Conservation (phyloP, 2,329 filamentous ascomycete species). For the Phyllachora maydis region DNA sequence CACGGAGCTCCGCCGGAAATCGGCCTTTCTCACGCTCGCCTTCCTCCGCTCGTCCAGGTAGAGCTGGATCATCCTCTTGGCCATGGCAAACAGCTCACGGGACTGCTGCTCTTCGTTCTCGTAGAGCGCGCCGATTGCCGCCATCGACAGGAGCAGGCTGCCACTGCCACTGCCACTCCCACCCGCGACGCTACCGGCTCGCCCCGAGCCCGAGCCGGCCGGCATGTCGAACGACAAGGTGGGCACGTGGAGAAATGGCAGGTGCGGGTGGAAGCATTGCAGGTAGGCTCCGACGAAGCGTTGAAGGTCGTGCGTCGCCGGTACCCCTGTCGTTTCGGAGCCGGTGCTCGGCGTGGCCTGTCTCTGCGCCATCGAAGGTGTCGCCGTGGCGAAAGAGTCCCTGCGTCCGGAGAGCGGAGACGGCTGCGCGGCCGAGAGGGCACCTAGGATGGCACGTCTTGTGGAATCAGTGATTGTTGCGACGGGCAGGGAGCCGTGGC, state of each 20-base stretch:
- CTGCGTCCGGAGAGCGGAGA: slow-evolving; percentile 36
- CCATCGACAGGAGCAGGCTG: slow-evolving; percentile 74
- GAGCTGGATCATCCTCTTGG: slow-evolving; percentile 86
- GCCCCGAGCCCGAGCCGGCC: slow-evolving; percentile 40
- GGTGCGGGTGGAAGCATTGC: slow-evolving; percentile 78
- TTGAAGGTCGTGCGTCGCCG: slow-evolving; percentile 69
- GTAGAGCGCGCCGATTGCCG: slow-evolving; percentile 54
- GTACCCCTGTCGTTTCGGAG: slow-evolving; percentile 37
- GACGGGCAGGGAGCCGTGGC: slow-evolving; percentile 34
- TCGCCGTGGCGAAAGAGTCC: slow-evolving; percentile 38
- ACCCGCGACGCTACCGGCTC: no score
- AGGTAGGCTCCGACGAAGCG: slow-evolving; percentile 83
- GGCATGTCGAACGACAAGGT: slow-evolving; percentile 79
- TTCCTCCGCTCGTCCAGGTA: slow-evolving; percentile 84
- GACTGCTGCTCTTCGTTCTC: slow-evolving; percentile 66
- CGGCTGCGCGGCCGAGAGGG: slow-evolving; percentile 29
- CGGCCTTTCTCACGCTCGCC: slow-evolving; percentile 51
- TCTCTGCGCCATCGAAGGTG: slow-evolving; percentile 31
- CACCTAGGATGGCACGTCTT: slow-evolving; percentile 37
- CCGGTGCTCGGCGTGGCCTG: slow-evolving; percentile 25
- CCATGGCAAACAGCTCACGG: slow-evolving; percentile 73
- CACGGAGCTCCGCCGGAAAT: slow-evolving; percentile 28
- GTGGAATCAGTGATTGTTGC: slow-evolving; percentile 46
- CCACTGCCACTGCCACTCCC: slow-evolving; percentile 54
- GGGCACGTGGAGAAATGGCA: slow-evolving; percentile 85